phyloP scores from a whole-genome alignment of 768 basidiomycete species.

The Leccinum uliginosum region DNA sequence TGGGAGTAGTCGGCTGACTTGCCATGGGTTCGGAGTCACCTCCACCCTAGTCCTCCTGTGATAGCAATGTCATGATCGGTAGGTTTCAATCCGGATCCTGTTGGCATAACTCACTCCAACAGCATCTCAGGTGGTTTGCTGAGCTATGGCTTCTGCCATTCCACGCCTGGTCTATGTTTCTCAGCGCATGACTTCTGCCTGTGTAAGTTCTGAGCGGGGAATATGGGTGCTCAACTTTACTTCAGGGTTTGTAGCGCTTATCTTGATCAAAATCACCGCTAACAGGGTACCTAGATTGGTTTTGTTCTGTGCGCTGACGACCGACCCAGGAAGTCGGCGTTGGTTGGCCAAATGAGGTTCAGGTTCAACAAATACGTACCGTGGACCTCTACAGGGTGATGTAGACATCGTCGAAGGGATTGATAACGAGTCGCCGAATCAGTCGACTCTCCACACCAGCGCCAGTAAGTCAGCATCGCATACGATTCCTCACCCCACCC shows the following conservation, averaged over 20 bases:
- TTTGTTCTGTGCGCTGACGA: neutral
- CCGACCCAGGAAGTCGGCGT: slow-evolving; percentile 16
- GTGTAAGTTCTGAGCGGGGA: no score
- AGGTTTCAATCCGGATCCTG: neutral
- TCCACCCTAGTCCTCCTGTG: neutral
- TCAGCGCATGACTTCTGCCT: neutral
- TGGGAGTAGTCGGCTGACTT: neutral
- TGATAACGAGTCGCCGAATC: slow-evolving; percentile 23
- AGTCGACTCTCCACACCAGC: slow-evolving; percentile 23
- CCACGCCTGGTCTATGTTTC: no score
- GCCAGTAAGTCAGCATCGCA: neutral
- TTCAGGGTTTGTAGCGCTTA: slow-evolving; percentile 6
- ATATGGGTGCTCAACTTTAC: neutral
- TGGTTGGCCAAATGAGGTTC: slow-evolving; percentile 16
- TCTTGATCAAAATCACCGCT: no score
- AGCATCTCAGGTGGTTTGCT: neutral
- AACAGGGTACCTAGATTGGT: neutral
- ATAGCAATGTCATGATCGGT: neutral
- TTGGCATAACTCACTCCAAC: neutral
- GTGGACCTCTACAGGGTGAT: slow-evolving; percentile 12
- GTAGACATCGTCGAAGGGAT: slow-evolving; percentile 30
- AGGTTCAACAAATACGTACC: neutral
- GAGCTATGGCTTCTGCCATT: no score
- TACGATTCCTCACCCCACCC: neutral
- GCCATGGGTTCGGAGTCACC: neutral